phyloP scores from a whole-genome alignment of 2,329 filamentous ascomycete species.

The Calonectria pteridis region DNA sequence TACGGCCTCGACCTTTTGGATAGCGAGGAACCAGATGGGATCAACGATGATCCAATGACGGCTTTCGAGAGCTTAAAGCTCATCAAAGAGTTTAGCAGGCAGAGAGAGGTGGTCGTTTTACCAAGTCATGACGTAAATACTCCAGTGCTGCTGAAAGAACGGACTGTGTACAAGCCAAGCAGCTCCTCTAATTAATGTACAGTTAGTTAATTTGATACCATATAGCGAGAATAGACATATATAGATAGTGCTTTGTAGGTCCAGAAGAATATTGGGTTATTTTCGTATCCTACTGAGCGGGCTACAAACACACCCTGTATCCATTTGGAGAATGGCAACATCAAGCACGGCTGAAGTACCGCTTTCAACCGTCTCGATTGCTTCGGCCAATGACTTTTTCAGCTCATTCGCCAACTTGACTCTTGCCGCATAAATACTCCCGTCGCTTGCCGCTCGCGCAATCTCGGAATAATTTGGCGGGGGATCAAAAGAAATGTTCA shows the following conservation, averaged over 20 bases:
- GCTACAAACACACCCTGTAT: neutral
- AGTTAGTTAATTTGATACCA: neutral
- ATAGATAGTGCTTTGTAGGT: too few relatives aligned
- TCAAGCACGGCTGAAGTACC: slow-evolving; percentile 11
- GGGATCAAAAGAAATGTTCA: slow-evolving; percentile 70
- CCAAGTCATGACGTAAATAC: slow-evolving; percentile 14
- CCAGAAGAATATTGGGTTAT: neutral
- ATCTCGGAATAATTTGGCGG: slow-evolving; percentile 69
- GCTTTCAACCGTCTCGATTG: slow-evolving; percentile 1
- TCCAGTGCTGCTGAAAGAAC: neutral
- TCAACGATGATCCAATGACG: slow-evolving; percentile 12
- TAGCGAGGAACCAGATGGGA: slow-evolving; percentile 17
- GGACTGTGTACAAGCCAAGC: slow-evolving; percentile 8
- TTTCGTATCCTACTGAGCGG: neutral
- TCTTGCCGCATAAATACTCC: slow-evolving; percentile 18
- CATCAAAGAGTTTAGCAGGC: slow-evolving; percentile 18
- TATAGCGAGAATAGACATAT: neutral
- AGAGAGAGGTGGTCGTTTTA: slow-evolving; percentile 12
- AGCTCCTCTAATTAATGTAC: neutral
- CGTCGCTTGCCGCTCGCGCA: slow-evolving; percentile 63
- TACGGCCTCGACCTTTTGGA: slow-evolving; percentile 15
- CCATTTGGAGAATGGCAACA: neutral
- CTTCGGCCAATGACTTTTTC: slow-evolving; percentile 19
- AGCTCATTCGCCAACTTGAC: slow-evolving; percentile 13
- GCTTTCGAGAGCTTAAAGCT: slow-evolving; percentile 12